Evolutionary conservation across 345 rosid genomes (phyloP).

Genomic region (Salix caprea): DNA sequence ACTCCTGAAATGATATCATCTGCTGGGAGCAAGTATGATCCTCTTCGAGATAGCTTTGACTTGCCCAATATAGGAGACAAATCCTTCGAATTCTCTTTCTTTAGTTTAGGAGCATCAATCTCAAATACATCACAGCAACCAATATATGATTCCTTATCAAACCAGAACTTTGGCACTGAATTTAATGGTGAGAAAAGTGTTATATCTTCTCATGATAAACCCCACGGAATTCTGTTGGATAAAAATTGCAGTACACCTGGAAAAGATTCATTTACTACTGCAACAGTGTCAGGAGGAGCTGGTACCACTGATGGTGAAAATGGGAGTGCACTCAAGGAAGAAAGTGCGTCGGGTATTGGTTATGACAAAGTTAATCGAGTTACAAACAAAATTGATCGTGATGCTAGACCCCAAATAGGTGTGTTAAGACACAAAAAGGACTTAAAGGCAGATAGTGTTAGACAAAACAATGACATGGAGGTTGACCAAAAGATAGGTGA

Average conservation of each 20-base stretch:
- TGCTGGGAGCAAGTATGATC: conserved; percentile 53
- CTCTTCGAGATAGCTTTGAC: conserved; percentile 55
- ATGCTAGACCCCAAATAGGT: conserved; percentile 35
- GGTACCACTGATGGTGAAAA: conserved; percentile 44
- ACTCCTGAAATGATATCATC: conserved; percentile 46
- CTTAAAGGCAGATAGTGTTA: conserved; percentile 29
- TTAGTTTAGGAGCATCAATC: conserved; percentile 33
- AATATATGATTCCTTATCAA: conserved; percentile 28
- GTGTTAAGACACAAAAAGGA: conserved; percentile 39
- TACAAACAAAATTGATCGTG: conserved; percentile 29
- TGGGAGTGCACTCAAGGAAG: conserved; percentile 39
- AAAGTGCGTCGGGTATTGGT: conserved; percentile 38
- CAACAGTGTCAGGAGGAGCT: conserved; percentile 41
- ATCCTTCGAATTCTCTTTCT: conserved; percentile 30
- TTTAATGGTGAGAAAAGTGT: conserved; percentile 45
- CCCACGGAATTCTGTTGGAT: conserved; percentile 32
- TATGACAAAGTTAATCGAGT: conserved; percentile 33
- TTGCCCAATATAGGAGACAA: conserved; percentile 29
- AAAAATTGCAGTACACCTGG: conserved; percentile 27
- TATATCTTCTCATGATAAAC: conserved; percentile 36
- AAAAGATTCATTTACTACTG: conserved; percentile 18
- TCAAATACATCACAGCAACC: conserved; percentile 30
- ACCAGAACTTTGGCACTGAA: conserved; percentile 22
- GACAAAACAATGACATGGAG: conserved; percentile 34
- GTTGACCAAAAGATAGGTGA: conserved; percentile 43